These are phyloP conservation scores for Zymoseptoria brevis DNA, from an alignment of 2,329 filamentous ascomycete species.

Conservation along the genomic window DNA sequence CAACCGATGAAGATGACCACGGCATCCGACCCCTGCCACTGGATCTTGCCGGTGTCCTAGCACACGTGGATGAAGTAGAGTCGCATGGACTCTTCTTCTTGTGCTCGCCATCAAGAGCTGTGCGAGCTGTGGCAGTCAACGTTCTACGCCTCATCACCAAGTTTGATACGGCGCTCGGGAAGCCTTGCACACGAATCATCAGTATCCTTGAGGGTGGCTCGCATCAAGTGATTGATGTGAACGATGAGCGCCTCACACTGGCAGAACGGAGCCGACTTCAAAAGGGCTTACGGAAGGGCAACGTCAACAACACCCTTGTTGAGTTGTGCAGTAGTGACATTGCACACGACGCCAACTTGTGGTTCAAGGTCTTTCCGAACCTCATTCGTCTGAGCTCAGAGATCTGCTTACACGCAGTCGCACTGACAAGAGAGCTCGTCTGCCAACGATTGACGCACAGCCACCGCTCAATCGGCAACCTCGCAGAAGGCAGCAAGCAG, in stretches of 20 bases:
- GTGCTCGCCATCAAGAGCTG: slow-evolving; percentile 86
- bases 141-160: slow-evolving; percentile 87
- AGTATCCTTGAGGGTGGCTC: slow-evolving; percentile 87
- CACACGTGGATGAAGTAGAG: slow-evolving; percentile 92
- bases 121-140: slow-evolving; percentile 83
- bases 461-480: slow-evolving; percentile 71
- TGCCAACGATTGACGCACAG: slow-evolving; percentile 89
- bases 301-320: slow-evolving; percentile 76
- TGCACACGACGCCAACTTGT: slow-evolving; percentile 87
- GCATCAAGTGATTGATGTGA: slow-evolving; percentile 79
- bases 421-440: slow-evolving; percentile 81
- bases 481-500: slow-evolving; percentile 59
- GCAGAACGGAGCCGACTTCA: slow-evolving; percentile 89
- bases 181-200: slow-evolving; percentile 69
- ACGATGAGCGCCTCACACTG: slow-evolving; percentile 82
- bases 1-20: slow-evolving; percentile 47
- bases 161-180: slow-evolving; percentile 82
- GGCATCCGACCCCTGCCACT: slow-evolving; percentile 37
- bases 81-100: slow-evolving; percentile 95
- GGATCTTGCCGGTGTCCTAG: slow-evolving; percentile 79
- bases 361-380: slow-evolving; percentile 98
- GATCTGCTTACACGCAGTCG: slow-evolving; percentile 83
- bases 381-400: slow-evolving; percentile 85
- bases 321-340: slow-evolving; percentile 94
- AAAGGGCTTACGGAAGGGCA: slow-evolving; percentile 76